Percentiles rank a stretch among this genome's conserved stretches.
Conservation (phyloP, 2,329 filamentous ascomycete genomes). For the Epichloe sibirici region DNA sequence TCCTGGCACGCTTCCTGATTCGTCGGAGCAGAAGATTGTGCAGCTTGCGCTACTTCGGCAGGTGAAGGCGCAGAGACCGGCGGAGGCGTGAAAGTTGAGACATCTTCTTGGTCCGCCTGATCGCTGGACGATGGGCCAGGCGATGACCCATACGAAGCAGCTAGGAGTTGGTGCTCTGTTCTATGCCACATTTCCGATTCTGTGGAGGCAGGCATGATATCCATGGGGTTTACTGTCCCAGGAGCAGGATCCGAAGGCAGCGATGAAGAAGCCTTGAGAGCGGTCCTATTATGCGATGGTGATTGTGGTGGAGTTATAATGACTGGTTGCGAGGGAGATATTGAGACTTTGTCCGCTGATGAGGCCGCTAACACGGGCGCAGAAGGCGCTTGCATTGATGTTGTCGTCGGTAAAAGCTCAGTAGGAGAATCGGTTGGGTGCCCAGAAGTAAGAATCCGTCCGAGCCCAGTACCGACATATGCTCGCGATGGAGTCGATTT, state of each 20-base stretch:
- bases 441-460: constrained; percentile 5
- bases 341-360: constrained; percentile 4
- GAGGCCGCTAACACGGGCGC: constrained; percentile 9
- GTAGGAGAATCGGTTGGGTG: constrained; percentile 20
- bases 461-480: not conserved
- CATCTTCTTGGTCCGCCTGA: constrained; percentile 1
- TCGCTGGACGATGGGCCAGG: constrained; percentile 5
- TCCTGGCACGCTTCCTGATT: constrained; percentile 3
- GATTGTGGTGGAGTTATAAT: constrained; percentile 1
- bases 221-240: constrained; percentile 41
- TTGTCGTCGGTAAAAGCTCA: constrained; percentile 13
- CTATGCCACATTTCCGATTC: constrained; percentile 25
- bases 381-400: not conserved
- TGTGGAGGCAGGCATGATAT: constrained; percentile 35
- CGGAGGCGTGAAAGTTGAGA: constrained; percentile 6
- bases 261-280: constrained; percentile 15
- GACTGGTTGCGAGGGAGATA: not conserved
- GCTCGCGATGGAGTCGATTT: constrained; percentile 3
- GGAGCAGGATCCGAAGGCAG: constrained; percentile 25
- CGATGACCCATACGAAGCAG: constrained; percentile 16
- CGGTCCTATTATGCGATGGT: not conserved
- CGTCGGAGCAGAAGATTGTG: constrained; percentile 17
- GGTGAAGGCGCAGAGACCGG: constrained; percentile 11
- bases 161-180: constrained; percentile 24
- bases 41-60: constrained; percentile 12